Conservation (phyloP, 768 basidiomycete species). For the Pulveroboletus sp. region DNA sequence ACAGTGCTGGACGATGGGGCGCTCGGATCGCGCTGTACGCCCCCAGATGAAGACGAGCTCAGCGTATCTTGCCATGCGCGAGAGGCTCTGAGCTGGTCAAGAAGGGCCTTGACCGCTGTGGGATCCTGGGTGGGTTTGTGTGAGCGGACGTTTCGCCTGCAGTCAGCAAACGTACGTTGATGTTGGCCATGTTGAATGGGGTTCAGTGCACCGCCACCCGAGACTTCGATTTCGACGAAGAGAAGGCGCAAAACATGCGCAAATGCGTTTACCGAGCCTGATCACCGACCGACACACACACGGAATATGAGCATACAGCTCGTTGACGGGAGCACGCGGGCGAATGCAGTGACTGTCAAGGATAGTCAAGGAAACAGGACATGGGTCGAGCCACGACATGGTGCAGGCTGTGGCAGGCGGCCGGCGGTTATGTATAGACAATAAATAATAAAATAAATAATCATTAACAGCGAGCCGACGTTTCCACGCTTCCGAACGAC, state of each 20-base stretch:
- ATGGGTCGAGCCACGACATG: too few relatives aligned
- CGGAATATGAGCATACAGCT: too few relatives aligned
- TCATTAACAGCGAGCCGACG: constrained; percentile 1
- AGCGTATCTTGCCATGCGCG: constrained; percentile 63
- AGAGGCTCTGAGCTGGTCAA: constrained; percentile 67
- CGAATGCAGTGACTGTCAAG: too few relatives aligned
- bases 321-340: not conserved
- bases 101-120: constrained; percentile 61
- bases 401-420: constrained; percentile 4
- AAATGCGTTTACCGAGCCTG: too few relatives aligned
- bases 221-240: too few relatives aligned
- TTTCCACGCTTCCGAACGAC: constrained; percentile 32
- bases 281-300: too few relatives aligned
- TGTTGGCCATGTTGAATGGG: too few relatives aligned
- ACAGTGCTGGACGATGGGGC: not conserved
- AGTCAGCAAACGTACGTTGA: constrained; percentile 44
- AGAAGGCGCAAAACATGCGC: too few relatives aligned
- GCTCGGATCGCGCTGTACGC: constrained; percentile 3
- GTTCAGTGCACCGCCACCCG: constrained; percentile 4
- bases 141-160: not conserved
- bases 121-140: constrained; percentile 50
- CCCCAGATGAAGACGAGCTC: constrained; percentile 12
- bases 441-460: constrained; percentile 25
- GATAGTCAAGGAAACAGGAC: too few relatives aligned
- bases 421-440: constrained; percentile 19